Evolutionary conservation across 2,329 filamentous ascomycete genomes (phyloP).

Genomic region (Penicillium sclerotigenum): DNA sequence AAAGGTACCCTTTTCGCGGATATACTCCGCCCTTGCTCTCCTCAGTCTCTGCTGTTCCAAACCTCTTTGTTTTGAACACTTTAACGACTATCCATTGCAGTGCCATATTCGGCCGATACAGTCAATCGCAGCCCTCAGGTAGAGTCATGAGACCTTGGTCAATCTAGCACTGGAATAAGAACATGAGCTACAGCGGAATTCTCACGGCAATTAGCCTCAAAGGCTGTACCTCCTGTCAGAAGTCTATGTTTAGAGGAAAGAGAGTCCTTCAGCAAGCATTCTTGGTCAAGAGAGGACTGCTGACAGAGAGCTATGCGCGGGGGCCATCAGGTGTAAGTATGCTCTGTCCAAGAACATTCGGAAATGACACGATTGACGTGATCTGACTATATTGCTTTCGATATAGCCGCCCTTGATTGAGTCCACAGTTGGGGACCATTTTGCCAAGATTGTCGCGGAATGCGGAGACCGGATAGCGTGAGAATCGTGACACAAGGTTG

Average conservation of each 20-base stretch:
- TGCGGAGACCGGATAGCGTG: conserved; percentile 53
- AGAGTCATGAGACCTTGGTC: conserved; percentile 11
- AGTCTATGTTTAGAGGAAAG: not conserved
- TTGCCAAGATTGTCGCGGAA: conserved; percentile 42
- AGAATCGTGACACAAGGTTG: conserved; percentile 22
- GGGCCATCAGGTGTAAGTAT: conserved; percentile 23
- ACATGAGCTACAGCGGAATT: conserved; percentile 14
- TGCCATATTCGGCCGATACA: not conserved
- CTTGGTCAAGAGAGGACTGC: conserved; percentile 12
- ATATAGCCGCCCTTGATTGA: conserved; percentile 46
- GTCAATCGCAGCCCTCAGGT: not conserved
- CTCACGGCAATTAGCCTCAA: conserved; percentile 3
- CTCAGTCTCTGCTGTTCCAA: not conserved
- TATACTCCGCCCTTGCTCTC: not conserved
- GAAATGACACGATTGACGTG: not conserved
- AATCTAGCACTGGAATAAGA: conserved; percentile 2
- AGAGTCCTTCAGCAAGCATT: not conserved
- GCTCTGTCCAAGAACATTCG: not conserved
- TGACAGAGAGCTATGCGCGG: conserved; percentile 25
- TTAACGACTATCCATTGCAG: not conserved
- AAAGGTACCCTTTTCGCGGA: conserved; percentile 2
- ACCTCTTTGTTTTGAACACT: too few relatives aligned
- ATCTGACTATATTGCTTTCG: not conserved
- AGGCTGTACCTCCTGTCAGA: not conserved
- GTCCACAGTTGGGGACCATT: conserved; percentile 48